phyloP scores from a whole-genome alignment of 176 grass and related monocot species.

The Paspalum notatum region DNA sequence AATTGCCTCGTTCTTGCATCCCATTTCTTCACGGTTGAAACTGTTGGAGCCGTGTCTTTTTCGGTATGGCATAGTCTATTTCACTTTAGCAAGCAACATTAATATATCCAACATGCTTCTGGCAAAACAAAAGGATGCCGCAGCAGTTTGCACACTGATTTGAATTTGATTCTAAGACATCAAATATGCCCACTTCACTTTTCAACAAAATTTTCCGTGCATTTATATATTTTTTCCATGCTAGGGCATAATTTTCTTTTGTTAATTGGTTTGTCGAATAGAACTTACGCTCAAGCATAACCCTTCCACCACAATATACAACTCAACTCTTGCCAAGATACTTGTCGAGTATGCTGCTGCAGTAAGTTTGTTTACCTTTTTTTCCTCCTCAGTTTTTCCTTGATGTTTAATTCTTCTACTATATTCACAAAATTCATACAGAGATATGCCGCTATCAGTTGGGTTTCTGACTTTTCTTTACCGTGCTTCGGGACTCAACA shows the following conservation, averaged over 20 bases:
- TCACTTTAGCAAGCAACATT: neutral
- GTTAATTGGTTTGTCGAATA: constrained; percentile 24
- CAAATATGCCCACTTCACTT: neutral
- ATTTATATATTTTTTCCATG: neutral
- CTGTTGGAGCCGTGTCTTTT: neutral
- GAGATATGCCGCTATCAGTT: neutral
- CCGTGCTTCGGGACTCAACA: neutral
- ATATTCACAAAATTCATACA: neutral
- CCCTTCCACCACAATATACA: constrained; percentile 61
- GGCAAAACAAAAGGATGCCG: too few relatives aligned
- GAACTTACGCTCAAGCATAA: constrained; percentile 46
- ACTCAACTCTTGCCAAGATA: constrained; percentile 75
- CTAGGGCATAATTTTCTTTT: neutral
- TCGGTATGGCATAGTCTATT: neutral
- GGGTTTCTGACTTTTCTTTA: neutral
- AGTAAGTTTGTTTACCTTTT: constrained; percentile 55
- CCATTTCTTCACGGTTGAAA: neutral
- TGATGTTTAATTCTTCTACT: constrained; percentile 8
- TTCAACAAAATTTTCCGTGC: neutral
- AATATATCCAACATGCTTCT: too few relatives aligned
- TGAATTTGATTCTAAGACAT: neutral
- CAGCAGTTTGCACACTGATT: neutral
- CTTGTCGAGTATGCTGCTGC: constrained; percentile 92
- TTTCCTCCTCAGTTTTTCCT: neutral
- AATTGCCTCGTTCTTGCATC: too few relatives aligned